phyloP scores from a whole-genome alignment of 257 asterid species.

The Parsonsia alboflavescens region DNA sequence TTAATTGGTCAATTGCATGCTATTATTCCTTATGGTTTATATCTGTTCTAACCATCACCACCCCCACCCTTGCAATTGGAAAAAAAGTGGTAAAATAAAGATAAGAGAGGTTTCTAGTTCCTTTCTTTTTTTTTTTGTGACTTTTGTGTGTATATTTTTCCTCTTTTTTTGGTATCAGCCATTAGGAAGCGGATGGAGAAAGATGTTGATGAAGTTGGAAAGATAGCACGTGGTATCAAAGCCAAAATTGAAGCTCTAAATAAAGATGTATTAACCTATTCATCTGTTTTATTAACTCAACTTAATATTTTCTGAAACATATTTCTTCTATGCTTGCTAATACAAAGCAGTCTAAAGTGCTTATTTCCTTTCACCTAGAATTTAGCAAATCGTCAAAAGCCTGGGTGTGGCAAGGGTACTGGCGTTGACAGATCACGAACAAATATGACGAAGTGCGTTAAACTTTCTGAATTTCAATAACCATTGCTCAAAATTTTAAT shows the following conservation, averaged over 20 bases:
- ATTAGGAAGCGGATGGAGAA: slow-evolving; percentile 90
- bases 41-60: background rate
- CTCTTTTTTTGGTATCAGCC: slow-evolving; percentile 38
- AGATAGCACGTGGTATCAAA: slow-evolving; percentile 69
- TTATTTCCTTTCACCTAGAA: slow-evolving; percentile 37
- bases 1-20: background rate
- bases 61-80: background rate
- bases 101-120: background rate
- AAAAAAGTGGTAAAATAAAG: background rate
- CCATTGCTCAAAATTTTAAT: slow-evolving; percentile 5
- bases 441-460: slow-evolving; percentile 65
- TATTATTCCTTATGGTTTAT: background rate
- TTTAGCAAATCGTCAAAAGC: slow-evolving; percentile 70
- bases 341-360: slow-evolving; percentile 9
- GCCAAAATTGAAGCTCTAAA: slow-evolving; percentile 57
- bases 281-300: slow-evolving; percentile 7
- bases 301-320: background rate
- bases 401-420: slow-evolving; percentile 81
- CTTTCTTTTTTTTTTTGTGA: background rate
- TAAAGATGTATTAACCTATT: slow-evolving; percentile 47
- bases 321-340: background rate
- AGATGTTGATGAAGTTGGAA: slow-evolving; percentile 79
- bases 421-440: slow-evolving; percentile 86
- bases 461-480: background rate
- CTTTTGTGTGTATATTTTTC: background rate